Evolutionary conservation across 2,329 filamentous ascomycete genomes (phyloP).

Genomic region (Cytospora mali): DNA sequence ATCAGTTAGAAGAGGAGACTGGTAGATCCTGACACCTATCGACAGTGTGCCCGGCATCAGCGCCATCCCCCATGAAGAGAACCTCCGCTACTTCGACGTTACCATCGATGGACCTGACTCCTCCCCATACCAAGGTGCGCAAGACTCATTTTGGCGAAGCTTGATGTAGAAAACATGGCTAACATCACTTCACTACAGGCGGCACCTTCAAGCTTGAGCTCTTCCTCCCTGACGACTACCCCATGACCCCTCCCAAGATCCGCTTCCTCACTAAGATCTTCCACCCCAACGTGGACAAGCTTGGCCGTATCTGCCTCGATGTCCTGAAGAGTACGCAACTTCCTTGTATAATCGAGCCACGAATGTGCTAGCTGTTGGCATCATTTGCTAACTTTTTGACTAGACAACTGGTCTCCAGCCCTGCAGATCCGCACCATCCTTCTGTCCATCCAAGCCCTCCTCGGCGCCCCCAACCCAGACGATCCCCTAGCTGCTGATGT

Average conservation of each 20-base stretch:
- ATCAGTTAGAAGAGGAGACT: slow-evolving; percentile 9
- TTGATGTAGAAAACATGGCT: slow-evolving; percentile 1
- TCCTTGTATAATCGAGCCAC: slow-evolving; percentile 6
- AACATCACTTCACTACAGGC: slow-evolving; percentile 41
- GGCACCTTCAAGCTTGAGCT: slow-evolving; percentile 97
- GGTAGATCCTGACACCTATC: slow-evolving; percentile 1
- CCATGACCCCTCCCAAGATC: slow-evolving; percentile 98
- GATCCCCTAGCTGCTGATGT: slow-evolving; percentile 98
- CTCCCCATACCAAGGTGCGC: slow-evolving; percentile 89
- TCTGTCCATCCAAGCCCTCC: slow-evolving; percentile 95
- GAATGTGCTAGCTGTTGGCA: neutral
- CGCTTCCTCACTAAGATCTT: slow-evolving; percentile 99
- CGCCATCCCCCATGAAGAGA: slow-evolving; percentile 93
- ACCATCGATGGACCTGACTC: slow-evolving; percentile 90
- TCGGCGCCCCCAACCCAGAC: slow-evolving; percentile 95
- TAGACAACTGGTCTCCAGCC: slow-evolving; percentile 98
- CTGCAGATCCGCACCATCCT: slow-evolving; percentile 97
- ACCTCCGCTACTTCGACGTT: slow-evolving; percentile 97
- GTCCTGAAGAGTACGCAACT: slow-evolving; percentile 82
- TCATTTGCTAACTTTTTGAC: neutral
- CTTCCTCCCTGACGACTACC: slow-evolving; percentile 97
- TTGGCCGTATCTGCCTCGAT: slow-evolving; percentile 95
- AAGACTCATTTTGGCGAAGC: neutral
- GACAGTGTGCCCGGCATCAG: slow-evolving; percentile 91
- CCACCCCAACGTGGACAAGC: slow-evolving; percentile 97